phyloP scores from a whole-genome alignment of 257 asterid species.

The Nicotiana paniculata region DNA sequence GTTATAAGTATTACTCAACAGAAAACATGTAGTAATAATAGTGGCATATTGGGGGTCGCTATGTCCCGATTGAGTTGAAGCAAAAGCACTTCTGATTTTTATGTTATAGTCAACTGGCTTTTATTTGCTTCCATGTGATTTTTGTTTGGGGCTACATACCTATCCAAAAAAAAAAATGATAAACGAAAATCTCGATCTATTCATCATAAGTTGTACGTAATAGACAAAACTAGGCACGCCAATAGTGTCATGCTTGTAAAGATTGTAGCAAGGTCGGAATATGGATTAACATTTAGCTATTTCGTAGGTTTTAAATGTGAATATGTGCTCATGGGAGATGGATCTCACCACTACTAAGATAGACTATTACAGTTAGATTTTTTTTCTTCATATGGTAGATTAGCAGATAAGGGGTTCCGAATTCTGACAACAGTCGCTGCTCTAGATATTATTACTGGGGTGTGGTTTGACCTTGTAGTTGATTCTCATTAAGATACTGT shows the following conservation, averaged over 20 bases:
- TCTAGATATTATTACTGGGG: neutral
- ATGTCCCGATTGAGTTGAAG: neutral
- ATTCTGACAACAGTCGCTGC: neutral
- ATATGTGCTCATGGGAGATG: neutral
- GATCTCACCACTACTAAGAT: neutral
- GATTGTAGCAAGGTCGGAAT: neutral
- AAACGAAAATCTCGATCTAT: neutral
- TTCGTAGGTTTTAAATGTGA: neutral
- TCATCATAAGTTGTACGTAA: neutral
- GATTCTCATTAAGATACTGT: neutral
- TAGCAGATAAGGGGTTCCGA: neutral
- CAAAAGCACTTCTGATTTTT: neutral
- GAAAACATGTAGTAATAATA: neutral
- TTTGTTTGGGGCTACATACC: neutral
- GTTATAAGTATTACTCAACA: neutral
- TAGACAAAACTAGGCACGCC: neutral
- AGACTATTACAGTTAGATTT: neutral
- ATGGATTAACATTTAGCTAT: neutral
- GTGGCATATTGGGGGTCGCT: neutral
- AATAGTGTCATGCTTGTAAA: neutral
- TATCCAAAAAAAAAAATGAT: neutral
- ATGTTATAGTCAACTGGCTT: neutral
- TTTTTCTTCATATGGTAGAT: neutral
- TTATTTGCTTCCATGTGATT: neutral
- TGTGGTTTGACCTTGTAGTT: neutral